Conservation (phyloP, 106 monocot genomes). For the Chionographis japonica region DNA sequence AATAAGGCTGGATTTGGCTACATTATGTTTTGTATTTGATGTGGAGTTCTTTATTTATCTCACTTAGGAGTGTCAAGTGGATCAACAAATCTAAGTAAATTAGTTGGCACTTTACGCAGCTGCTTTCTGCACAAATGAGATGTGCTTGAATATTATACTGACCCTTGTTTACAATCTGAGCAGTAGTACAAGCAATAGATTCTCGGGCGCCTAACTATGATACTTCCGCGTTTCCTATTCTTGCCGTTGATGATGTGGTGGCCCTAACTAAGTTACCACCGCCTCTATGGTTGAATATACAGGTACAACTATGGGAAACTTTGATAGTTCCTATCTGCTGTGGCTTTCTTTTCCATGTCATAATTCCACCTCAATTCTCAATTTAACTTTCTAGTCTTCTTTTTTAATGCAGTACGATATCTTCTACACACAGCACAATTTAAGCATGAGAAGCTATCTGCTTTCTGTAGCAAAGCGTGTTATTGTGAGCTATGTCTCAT, state of each 20-base stretch:
- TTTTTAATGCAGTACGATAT: slow-evolving; percentile 37
- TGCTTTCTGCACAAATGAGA: too few species aligned
- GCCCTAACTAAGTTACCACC: slow-evolving; percentile 8
- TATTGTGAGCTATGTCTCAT: slow-evolving; percentile 51
- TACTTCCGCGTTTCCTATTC: slow-evolving; percentile 12
- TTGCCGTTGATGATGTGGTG: slow-evolving; percentile 41
- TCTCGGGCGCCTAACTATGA: slow-evolving; percentile 46
- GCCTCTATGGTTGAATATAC: slow-evolving; percentile 55
- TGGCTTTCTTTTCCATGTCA: neutral
- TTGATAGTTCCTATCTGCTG: neutral
- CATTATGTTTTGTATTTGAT: too few species aligned
- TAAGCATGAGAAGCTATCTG: slow-evolving; percentile 46
- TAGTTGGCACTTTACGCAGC: too few species aligned
- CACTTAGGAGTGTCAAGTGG: too few species aligned
- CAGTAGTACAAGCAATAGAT: slow-evolving; percentile 47
- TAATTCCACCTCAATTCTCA: neutral
- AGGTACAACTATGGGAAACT: slow-evolving; percentile 33
- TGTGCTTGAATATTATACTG: neutral
- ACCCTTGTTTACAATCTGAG: neutral
- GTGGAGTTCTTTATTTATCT: too few species aligned
- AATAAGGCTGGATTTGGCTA: too few species aligned
- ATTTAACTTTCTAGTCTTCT: neutral
- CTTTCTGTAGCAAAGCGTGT: slow-evolving; percentile 35
- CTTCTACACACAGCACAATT: slow-evolving; percentile 50
- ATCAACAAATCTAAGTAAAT: too few species aligned